Base-by-base conservation (phyloP, 352 stramenopile species). In the Phytopythium litorale region DNA sequence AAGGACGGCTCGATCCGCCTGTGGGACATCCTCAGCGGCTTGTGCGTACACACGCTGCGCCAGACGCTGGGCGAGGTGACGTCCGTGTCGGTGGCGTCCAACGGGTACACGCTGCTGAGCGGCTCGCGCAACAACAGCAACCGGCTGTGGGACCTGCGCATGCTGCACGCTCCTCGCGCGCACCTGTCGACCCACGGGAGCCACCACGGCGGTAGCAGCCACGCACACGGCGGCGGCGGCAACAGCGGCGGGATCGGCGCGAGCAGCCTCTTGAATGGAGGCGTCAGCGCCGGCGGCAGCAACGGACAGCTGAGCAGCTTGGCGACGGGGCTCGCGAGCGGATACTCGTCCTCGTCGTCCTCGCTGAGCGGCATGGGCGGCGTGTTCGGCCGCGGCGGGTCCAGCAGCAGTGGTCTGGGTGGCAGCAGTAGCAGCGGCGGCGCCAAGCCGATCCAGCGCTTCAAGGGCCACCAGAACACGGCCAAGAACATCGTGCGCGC, bases 381-480 rank as follows among this genome's bases (percentile, higher is more conserved):
- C 28, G 49, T 32, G 37, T 23, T 54, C 9, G 54, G 49, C 13
- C 58, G 63, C 13, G 48, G 40, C 18, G 67, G 56, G 57, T 21
- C 38, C 23, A 28, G 56, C 23, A 52, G 43, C 48, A 38, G 42
- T 3, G 45, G 52, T 16, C 40, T 25, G 15, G 52, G n/a, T 18
- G 55, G 73, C 18, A 69, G 72, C 49, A 60, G 62, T 30, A 76
- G 73, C 16, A 68, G 72, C 46, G 64, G 62, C 33, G 84, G 92
- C 60, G 81, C 89, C 62, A 79, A 80, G 30, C 86, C 88, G 0
- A 66, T 95, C 9, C 86, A 92, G 69, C 85, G 87, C 49, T 96
- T 96, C 70, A 94, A 94, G 67, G 88, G 88, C 30, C 87, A 96
- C 56, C 86, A 95, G 66, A 96, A 95, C 60, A 96, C 83, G 11